Evolutionary conservation across 345 rosid species (phyloP).

Genomic region (Moringa oleifera): DNA sequence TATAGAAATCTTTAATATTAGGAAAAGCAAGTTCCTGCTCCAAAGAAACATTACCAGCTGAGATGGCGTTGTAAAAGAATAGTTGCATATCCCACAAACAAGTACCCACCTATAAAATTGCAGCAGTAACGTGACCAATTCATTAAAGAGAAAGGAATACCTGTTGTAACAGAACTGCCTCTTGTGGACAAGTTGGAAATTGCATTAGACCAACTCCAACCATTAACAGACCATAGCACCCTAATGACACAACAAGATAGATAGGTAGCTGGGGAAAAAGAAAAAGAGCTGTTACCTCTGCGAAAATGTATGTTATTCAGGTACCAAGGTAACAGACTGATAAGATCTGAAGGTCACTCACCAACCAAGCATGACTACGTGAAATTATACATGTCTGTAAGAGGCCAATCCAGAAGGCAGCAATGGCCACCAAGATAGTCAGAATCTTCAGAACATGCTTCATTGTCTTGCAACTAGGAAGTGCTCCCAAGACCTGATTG

Average conservation of each 20-base stretch:
- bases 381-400: conserved; percentile 50
- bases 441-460: conserved; percentile 58
- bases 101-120: not conserved
- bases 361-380: conserved; percentile 45
- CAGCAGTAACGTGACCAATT: not conserved
- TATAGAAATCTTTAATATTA: too few relatives aligned
- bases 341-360: conserved; percentile 13
- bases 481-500: not conserved
- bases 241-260: conserved; percentile 62
- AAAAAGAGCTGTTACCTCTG: not conserved
- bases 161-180: conserved; percentile 60
- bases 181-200: conserved; percentile 77
- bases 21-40: not conserved
- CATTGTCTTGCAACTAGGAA: conserved; percentile 21
- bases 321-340: not conserved
- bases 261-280: conserved; percentile 42
- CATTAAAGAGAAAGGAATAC: conserved; percentile 17
- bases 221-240: conserved; percentile 77
- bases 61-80: not conserved
- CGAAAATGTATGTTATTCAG: not conserved
- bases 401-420: conserved; percentile 53
- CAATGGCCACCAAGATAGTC: conserved; percentile 38
- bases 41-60: not conserved
- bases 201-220: conserved; percentile 66
- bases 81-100: too few relatives aligned